A percentile compares a stretch with the other conserved stretches of the same genome.
Evolutionary conservation across 2,329 filamentous ascomycete species (phyloP).

Genomic region (Xylariaceae sp.): DNA sequence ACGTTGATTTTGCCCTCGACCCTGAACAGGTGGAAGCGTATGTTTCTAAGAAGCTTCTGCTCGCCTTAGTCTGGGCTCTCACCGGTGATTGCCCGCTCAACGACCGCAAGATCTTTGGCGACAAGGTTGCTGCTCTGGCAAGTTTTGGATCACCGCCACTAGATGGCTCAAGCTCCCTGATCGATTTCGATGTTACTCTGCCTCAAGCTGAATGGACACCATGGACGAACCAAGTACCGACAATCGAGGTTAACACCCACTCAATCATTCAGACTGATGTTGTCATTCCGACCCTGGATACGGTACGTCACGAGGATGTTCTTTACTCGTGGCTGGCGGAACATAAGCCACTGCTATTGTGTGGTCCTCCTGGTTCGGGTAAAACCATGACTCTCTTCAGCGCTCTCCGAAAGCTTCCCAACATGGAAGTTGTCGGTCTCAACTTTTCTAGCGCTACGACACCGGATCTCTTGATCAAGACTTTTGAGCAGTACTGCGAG

Average conservation of each 20-base stretch:
- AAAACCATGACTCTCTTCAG: conserved; percentile 99
- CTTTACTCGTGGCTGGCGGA: conserved; percentile 99
- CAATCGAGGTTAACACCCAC: conserved; percentile 95
- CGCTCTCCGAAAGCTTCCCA: conserved; percentile 89
- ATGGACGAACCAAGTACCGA: conserved; percentile 93
- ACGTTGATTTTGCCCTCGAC: conserved; percentile 89
- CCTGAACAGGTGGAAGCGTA: conserved; percentile 85
- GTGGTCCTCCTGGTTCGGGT: conserved; percentile 94
- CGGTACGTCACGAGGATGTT: conserved; percentile 96
- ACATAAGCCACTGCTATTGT: conserved; percentile 93
- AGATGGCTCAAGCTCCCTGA: conserved; percentile 74
- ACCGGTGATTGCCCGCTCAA: conserved; percentile 87
- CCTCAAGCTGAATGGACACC: conserved; percentile 84
- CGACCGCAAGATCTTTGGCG: conserved; percentile 85
- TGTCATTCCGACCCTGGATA: conserved; percentile 96
- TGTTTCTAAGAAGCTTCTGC: conserved; percentile 85
- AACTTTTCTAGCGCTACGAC: conserved; percentile 99
- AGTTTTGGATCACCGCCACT: conserved; percentile 80
- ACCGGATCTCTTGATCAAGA: conserved; percentile 96
- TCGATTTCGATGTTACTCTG: conserved; percentile 88
- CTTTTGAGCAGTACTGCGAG: conserved; percentile 98
- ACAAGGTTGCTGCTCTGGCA: conserved; percentile 74
- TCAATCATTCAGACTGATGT: conserved; percentile 97
- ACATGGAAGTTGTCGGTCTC: conserved; percentile 98
- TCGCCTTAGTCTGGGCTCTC: conserved; percentile 91